Percentiles rank a stretch among this genome's conserved stretches.
phyloP scores from a whole-genome alignment of 345 rosid genomes.

The Hibiscus trionum region DNA sequence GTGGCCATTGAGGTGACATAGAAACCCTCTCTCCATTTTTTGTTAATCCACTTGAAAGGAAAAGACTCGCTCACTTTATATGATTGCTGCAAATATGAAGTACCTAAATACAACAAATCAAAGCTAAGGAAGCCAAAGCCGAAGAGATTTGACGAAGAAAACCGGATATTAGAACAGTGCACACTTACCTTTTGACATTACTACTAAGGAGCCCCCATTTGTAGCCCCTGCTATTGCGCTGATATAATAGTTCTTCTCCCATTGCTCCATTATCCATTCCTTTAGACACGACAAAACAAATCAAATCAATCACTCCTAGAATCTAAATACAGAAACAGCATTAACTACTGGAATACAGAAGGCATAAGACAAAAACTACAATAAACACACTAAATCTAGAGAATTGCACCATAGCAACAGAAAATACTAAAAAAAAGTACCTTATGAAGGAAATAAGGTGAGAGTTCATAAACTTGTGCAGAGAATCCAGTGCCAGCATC shows the following conservation, averaged over 20 bases:
- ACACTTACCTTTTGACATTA: constrained; percentile 80
- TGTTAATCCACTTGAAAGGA: constrained; percentile 95
- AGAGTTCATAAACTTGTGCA: constrained; percentile 60
- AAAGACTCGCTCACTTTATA: constrained; percentile 91
- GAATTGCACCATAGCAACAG: not conserved
- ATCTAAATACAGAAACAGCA: not conserved
- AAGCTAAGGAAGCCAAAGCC: not conserved
- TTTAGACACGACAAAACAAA: constrained; percentile 20
- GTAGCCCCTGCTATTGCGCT: constrained; percentile 74
- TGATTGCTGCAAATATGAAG: constrained; percentile 76
- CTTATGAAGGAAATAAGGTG: constrained; percentile 55
- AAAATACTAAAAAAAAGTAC: constrained; percentile 13
- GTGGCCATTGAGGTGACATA: constrained; percentile 92
- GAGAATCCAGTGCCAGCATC: constrained; percentile 60
- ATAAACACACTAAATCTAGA: not conserved
- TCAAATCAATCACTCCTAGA: not conserved
- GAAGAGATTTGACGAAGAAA: not conserved
- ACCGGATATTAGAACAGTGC: not conserved
- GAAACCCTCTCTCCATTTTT: constrained; percentile 97
- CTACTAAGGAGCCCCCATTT: constrained; percentile 84
- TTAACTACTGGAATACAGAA: too few species aligned
- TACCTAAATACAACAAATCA: constrained; percentile 38
- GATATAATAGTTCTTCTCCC: constrained; percentile 95
- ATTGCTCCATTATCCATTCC: constrained; percentile 99
- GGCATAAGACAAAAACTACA: not conserved